phyloP scores from a whole-genome alignment of 164 flowering plant genomes.

The Berberis vulgaris region DNA sequence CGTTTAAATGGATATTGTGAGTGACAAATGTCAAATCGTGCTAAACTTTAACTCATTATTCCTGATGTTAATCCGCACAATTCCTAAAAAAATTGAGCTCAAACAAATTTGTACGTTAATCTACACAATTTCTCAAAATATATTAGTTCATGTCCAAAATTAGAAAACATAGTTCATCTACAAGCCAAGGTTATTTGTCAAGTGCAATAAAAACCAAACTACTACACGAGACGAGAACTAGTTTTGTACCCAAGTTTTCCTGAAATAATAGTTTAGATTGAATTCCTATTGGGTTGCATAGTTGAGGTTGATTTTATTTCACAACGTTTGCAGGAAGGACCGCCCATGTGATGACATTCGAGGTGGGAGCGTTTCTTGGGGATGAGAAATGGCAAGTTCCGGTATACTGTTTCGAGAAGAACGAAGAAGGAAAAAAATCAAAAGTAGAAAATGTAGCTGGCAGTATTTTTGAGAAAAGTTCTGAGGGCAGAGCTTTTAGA shows the following conservation, averaged over 20 bases:
- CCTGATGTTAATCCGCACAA: too few species aligned
- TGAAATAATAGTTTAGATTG: not conserved
- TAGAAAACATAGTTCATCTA: too few species aligned
- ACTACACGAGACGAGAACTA: too few species aligned
- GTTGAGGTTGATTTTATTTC: not conserved
- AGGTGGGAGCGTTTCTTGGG: slow-evolving; percentile 35
- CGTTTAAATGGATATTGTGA: too few species aligned
- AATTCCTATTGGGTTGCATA: not conserved
- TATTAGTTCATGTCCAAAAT: too few species aligned
- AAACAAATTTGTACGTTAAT: too few species aligned
- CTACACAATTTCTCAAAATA: too few species aligned
- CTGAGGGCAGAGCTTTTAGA: slow-evolving; percentile 1
- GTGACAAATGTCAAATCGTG: too few species aligned
- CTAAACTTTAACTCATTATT: too few species aligned
- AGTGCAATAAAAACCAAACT: too few species aligned
- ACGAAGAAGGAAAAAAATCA: not conserved
- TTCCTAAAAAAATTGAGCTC: too few species aligned
- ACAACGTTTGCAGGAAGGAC: slow-evolving; percentile 19
- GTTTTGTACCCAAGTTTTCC: not conserved
- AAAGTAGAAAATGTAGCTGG: not conserved
- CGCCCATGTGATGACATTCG: slow-evolving; percentile 36
- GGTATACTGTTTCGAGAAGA: slow-evolving; percentile 32
- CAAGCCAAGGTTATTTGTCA: too few species aligned
- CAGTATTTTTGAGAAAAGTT: not conserved
- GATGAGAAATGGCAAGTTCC: slow-evolving; percentile 35